These are phyloP conservation scores for Tetraselmis chui DNA, from an alignment of 139 green algal species.

Conservation along the genomic window DNA sequence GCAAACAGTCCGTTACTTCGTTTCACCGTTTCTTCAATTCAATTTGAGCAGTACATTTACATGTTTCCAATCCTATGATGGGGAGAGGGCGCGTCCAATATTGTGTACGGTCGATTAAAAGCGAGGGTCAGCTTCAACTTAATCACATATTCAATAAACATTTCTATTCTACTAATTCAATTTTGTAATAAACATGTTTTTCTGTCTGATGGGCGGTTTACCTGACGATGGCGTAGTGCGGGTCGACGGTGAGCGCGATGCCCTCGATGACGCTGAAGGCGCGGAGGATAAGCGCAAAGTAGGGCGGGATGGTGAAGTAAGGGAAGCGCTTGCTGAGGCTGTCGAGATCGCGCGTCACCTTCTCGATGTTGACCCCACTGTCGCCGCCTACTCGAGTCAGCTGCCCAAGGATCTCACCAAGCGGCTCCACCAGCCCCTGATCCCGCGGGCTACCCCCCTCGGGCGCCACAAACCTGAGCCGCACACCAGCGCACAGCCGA, in stretches of 20 bases:
- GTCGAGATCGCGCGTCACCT: background rate
- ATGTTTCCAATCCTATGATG: too few relatives aligned
- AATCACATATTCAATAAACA: too few relatives aligned
- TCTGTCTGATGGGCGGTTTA: background rate
- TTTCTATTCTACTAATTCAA: too few relatives aligned
- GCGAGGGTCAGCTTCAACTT: too few relatives aligned
- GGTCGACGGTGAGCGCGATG: conserved; percentile 73
- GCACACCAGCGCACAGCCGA: too few relatives aligned
- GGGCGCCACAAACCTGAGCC: conserved; percentile 17
- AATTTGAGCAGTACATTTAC: too few relatives aligned
- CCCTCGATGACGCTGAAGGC: conserved; percentile 95
- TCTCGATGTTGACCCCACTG: conserved; percentile 53
- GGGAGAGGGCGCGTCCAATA: too few relatives aligned
- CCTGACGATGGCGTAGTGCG: conserved; percentile 72
- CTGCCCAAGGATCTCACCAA: conserved; percentile 57
- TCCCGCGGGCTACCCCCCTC: conserved; percentile 11
- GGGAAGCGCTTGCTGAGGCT: background rate
- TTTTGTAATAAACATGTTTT: too few relatives aligned
- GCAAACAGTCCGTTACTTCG: too few relatives aligned
- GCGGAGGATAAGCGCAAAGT: conserved; percentile 89
- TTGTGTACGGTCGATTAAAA: too few relatives aligned
- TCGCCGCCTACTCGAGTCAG: conserved; percentile 51
- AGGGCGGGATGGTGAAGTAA: conserved; percentile 40
- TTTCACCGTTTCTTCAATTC: too few relatives aligned
- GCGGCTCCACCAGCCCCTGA: conserved; percentile 46